A percentile compares a stretch with the other conserved stretches of the same genome.
These are phyloP conservation scores for Parasitella parasitica DNA, from an alignment of 371 early-diverging fungal genomes.

Conservation along the genomic window DNA sequence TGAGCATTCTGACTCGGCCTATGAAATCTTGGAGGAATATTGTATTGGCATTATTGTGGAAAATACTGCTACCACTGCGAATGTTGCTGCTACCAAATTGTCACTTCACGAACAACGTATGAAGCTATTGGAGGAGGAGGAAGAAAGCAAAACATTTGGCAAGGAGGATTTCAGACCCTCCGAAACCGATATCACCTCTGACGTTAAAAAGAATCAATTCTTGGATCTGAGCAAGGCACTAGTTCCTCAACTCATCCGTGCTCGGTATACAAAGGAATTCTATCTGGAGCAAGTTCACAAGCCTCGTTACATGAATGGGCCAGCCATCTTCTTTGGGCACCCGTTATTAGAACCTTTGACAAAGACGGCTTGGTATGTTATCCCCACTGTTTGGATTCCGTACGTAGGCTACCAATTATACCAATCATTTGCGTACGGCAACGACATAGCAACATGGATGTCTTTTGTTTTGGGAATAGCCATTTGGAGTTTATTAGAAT, in stretches of 20 bases:
- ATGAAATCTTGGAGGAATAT: slow-evolving; percentile 77
- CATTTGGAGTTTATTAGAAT: slow-evolving; percentile 81
- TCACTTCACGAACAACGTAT: slow-evolving; percentile 32
- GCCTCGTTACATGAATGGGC: slow-evolving; percentile 75
- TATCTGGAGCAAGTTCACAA: slow-evolving; percentile 92
- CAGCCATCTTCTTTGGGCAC: slow-evolving; percentile 80
- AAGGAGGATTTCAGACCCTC: slow-evolving; percentile 44
- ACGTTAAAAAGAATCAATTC: slow-evolving; percentile 65
- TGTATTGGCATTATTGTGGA: slow-evolving; percentile 66
- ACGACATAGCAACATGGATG: slow-evolving; percentile 1
- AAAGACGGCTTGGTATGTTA: slow-evolving; percentile 87
- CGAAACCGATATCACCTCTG: slow-evolving; percentile 43
- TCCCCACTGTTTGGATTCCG: slow-evolving; percentile 87
- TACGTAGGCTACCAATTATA: slow-evolving; percentile 45
- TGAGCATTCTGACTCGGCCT: slow-evolving; percentile 84
- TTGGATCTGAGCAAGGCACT: slow-evolving; percentile 81
- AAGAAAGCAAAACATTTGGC: slow-evolving; percentile 41
- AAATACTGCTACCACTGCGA: slow-evolving; percentile 13
- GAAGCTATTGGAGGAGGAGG: slow-evolving; percentile 26
- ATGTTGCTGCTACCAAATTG: background rate
- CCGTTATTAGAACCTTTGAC: slow-evolving; percentile 79
- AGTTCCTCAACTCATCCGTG: slow-evolving; percentile 74
- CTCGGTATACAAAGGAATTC: slow-evolving; percentile 74
- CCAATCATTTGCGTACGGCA: slow-evolving; percentile 15
- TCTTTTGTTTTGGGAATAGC: slow-evolving; percentile 66